Base-by-base conservation (phyloP, 2,329 filamentous ascomycete genomes). In the Venturia pyrina region DNA sequence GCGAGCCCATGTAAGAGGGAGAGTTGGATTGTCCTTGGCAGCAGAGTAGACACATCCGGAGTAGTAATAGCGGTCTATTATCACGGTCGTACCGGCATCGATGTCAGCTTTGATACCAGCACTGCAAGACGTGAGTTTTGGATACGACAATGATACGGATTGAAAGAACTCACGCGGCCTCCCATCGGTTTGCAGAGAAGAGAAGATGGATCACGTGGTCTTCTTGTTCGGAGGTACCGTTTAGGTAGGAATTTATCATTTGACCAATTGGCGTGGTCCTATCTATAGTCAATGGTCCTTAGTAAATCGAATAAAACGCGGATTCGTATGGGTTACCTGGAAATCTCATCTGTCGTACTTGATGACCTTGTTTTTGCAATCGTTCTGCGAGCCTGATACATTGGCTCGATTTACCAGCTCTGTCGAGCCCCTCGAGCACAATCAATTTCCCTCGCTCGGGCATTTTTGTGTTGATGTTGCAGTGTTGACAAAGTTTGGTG, bases 41-140 rank as follows among this genome's bases (percentile, higher is more conserved):
- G 91, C 91, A 32, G 88, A 91, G 79, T 98, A 99, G 62, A 97
- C 91, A 66, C 93, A 90, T 65, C 95, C 95, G 24, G 90, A 95
- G 80, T 96, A 93, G 75, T 96, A 96, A 79, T 98, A 99, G 61
- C 95, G 87, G 76, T 99, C 95, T 70, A 93, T 87, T 48, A 99
- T 81, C 41, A 99, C 83, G 0, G 86, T 95, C 24, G 82, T 87
- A 10, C 93, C 93, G 1, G 80, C 75, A 0, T 80, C 78, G 6
- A 97, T 79, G 7, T 74, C 73, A 28, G 71, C 62, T 68, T 72
- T 70, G 40, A 81, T 80, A 1, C 71, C 72, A 8, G 72, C 66
- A 13, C 76, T 63, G 19, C 6, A 19, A 10, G 19, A 8, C 5
- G 17, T 63, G 4, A 44, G 34, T 24, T 70, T 40, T 68, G 66